phyloP scores from a whole-genome alignment of 2,329 filamentous ascomycete genomes.

The Dothistroma pini region DNA sequence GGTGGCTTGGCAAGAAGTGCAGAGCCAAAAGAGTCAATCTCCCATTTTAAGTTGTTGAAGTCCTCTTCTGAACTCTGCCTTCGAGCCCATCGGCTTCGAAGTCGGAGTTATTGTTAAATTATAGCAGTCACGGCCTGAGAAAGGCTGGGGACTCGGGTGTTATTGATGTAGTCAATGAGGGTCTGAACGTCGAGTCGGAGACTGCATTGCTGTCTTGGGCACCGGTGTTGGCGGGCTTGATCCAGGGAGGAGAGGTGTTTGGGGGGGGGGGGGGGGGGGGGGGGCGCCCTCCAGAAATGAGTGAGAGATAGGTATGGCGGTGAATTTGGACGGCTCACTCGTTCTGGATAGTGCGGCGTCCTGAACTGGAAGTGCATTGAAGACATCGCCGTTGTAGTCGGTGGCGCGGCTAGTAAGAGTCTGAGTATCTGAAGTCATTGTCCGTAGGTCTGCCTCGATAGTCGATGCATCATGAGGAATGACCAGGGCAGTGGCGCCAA shows the following conservation, averaged over 20 bases:
- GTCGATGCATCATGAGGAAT: slow-evolving; percentile 13
- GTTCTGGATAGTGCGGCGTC: slow-evolving; percentile 16
- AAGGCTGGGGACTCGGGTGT: slow-evolving; percentile 22
- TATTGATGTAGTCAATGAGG: slow-evolving; percentile 22
- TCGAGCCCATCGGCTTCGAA: slow-evolving; percentile 14
- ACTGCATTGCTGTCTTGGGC: slow-evolving; percentile 14
- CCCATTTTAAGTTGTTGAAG: slow-evolving; percentile 11
- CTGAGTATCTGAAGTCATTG: slow-evolving; percentile 19
- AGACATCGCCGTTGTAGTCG: slow-evolving; percentile 17
- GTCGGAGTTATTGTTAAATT: slow-evolving; percentile 18
- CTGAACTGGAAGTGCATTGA: slow-evolving; percentile 16
- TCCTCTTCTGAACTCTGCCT: slow-evolving; percentile 14
- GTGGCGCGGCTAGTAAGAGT: slow-evolving; percentile 15
- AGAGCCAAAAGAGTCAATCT: slow-evolving; percentile 15
- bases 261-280: not conserved
- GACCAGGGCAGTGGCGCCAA: slow-evolving; percentile 12
- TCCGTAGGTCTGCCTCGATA: slow-evolving; percentile 14
- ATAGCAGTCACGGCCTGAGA: slow-evolving; percentile 15
- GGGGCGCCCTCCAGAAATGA: too few species aligned
- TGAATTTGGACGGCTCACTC: slow-evolving; percentile 5
- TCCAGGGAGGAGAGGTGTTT: not conserved
- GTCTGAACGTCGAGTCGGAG: slow-evolving; percentile 14
- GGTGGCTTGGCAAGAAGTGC: slow-evolving; percentile 16
- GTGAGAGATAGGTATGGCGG: too few species aligned
- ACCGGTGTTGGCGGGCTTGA: slow-evolving; percentile 19